Base-by-base conservation (phyloP, 805 yeast genomes). In the Nakazawaea anatomiae region DNA sequence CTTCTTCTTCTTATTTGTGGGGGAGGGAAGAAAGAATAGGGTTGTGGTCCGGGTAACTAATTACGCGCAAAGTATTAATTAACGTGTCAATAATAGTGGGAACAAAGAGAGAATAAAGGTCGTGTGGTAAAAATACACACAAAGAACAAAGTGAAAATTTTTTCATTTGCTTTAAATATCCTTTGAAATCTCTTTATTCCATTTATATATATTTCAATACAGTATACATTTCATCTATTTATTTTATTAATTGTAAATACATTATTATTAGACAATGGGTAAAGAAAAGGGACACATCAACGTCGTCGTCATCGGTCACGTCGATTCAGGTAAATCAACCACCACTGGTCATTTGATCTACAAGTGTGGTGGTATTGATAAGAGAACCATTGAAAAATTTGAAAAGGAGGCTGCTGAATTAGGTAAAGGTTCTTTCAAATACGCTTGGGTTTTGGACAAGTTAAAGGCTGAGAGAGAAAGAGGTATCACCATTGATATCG, bases 301-400 rank as follows among this genome's bases (percentile, higher is more conserved):
- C 96, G 96, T 92, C 80, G 99, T 94, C 77, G 98, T 94, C 75
- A 92, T 92, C 78, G 99, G 98, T 80, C 98, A 92, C 96, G 98
- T 92, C 97, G 98, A 92, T 81, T 91, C 97, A 70, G 92, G 92
- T 81, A 87, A 88, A 82, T 92, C 97, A 61, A 91, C 98, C 73
- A 92, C 97, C 79, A 91, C 98, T 75, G 97, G 97, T 79, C 97
- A 91, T 86, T 87, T 91, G 80, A 90, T 91, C 74, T 91, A 75
- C 96, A 90, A 90, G 92, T 91, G 96, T 83, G 97, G 97, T 87
- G 97, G 95, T 86, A 89, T 89, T 69, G 97, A 90, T 82, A 90
- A 89, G 89, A 87, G 97, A 84, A 90, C 96, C 74, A 89, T 89
- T 72, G 96, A 90, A 83, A 89, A 89, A 89, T 89, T 89, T 79